phyloP scores from a whole-genome alignment of 2,329 filamentous ascomycete genomes.

The Dactylonectria macrodidyma region DNA sequence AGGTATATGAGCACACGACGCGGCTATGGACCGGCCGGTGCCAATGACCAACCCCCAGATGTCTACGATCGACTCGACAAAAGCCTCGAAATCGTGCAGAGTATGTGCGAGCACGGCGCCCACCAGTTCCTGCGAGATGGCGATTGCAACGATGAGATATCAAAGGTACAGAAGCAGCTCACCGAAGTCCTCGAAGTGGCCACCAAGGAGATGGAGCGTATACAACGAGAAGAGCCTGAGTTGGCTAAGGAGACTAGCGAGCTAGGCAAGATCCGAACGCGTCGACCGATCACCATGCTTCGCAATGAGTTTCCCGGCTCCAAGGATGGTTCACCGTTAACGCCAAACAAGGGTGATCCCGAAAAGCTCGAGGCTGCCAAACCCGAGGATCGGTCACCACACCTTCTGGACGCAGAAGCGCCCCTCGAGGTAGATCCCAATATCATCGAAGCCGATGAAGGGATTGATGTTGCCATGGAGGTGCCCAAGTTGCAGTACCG shows the following conservation, averaged over 20 bases:
- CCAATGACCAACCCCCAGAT: slow-evolving; percentile 54
- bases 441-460: slow-evolving; percentile 58
- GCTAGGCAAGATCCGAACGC: slow-evolving; percentile 61
- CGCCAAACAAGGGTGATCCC: slow-evolving; percentile 45
- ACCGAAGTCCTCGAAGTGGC: slow-evolving; percentile 74
- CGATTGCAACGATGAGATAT: slow-evolving; percentile 84
- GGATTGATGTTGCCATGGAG: slow-evolving; percentile 56
- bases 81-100: slow-evolving; percentile 83
- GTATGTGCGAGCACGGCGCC: slow-evolving; percentile 86
- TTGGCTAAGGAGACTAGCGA: slow-evolving; percentile 57
- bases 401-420: slow-evolving; percentile 30
- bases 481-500: slow-evolving; percentile 59
- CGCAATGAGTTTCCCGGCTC: slow-evolving; percentile 55
- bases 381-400: slow-evolving; percentile 20
- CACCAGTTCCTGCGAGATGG: slow-evolving; percentile 92
- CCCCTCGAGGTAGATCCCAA: slow-evolving; percentile 54
- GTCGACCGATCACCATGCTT: slow-evolving; percentile 68
- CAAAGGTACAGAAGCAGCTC: slow-evolving; percentile 77
- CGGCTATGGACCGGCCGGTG: slow-evolving; percentile 41
- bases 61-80: slow-evolving; percentile 84
- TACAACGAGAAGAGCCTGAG: slow-evolving; percentile 67
- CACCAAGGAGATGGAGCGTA: slow-evolving; percentile 70
- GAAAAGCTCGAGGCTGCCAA: slow-evolving; percentile 45
- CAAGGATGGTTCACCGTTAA: slow-evolving; percentile 45
- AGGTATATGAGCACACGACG: slow-evolving; percentile 58